These are phyloP conservation scores for Phytophthora uliginosa DNA, from an alignment of 352 stramenopile genomes.

Conservation along the genomic window DNA sequence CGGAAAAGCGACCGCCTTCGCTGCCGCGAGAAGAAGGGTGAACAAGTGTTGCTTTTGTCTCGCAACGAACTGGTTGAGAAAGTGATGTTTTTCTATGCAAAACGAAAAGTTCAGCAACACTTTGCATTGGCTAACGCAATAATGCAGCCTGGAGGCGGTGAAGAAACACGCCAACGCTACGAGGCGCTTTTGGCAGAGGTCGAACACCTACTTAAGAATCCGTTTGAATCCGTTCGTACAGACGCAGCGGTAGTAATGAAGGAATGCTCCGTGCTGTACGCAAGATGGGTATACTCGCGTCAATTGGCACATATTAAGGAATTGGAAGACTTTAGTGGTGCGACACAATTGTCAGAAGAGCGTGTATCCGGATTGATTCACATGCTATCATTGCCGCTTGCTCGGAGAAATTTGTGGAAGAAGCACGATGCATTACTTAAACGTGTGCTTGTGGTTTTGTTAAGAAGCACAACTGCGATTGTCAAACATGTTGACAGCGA, in stretches of 20 bases:
- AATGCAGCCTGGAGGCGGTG: constrained; percentile 30
- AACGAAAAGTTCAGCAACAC: constrained; percentile 69
- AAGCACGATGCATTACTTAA: constrained; percentile 45
- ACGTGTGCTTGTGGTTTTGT: constrained; percentile 50
- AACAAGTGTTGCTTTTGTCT: constrained; percentile 52
- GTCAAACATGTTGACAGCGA: constrained; percentile 67
- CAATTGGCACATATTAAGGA: constrained; percentile 54
- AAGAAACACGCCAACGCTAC: constrained; percentile 39
- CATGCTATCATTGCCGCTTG: constrained; percentile 54
- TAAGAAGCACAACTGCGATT: constrained; percentile 60
- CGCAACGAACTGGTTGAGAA: constrained; percentile 80
- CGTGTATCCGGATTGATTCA: constrained; percentile 39
- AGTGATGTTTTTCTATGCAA: constrained; percentile 69
- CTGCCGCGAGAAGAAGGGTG: constrained; percentile 12
- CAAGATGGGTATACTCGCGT: constrained; percentile 61
- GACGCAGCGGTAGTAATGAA: constrained; percentile 57
- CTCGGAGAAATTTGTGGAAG: constrained; percentile 62
- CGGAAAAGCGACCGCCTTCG: constrained; percentile 23
- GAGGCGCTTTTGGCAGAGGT: constrained; percentile 58
- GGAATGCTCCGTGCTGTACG: constrained; percentile 60
- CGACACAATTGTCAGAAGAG: constrained; percentile 53
- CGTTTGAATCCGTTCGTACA: constrained; percentile 63
- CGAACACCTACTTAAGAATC: constrained; percentile 61
- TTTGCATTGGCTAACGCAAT: constrained; percentile 67
- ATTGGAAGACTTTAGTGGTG: constrained; percentile 47